These are phyloP conservation scores for Neonectria neomacrospora DNA, from an alignment of 2,329 filamentous ascomycete genomes.

Conservation along the genomic window DNA sequence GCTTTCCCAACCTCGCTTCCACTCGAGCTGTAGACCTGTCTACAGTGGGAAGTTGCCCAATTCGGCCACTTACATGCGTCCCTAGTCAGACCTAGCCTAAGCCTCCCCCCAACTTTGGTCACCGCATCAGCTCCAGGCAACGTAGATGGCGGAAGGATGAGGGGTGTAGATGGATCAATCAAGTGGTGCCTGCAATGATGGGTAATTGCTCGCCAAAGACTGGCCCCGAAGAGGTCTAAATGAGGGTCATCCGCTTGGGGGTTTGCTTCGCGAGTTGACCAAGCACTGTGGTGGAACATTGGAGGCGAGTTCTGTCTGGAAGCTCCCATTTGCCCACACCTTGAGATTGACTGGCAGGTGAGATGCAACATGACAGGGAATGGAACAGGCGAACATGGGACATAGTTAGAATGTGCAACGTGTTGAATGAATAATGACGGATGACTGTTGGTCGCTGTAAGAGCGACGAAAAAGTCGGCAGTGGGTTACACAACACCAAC, in stretches of 20 bases:
- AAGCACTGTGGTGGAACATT: not conserved
- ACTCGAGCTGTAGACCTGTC: not conserved
- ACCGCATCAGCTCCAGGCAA: not conserved
- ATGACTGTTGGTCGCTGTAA: conserved; percentile 9
- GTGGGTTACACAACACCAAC: conserved; percentile 9
- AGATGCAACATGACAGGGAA: not conserved
- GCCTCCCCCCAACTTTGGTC: conserved; percentile 4
- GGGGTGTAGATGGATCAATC: conserved; percentile 9
- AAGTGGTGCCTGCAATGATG: conserved; percentile 9
- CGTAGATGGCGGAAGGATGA: not conserved
- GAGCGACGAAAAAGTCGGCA: not conserved
- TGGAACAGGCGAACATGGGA: too few species aligned
- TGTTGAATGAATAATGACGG: conserved; percentile 3
- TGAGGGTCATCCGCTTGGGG: not conserved
- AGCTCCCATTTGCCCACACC: conserved; percentile 10
- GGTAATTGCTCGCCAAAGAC: conserved; percentile 7
- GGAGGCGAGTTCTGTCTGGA: conserved; percentile 1
- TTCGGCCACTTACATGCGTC: conserved; percentile 13
- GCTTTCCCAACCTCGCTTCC: not conserved
- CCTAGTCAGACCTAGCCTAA: not conserved
- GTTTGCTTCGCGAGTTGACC: not conserved
- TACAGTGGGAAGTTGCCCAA: conserved; percentile 8
- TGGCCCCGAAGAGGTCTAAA: not conserved
- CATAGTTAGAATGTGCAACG: not conserved
- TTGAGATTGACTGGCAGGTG: conserved; percentile 12